These are phyloP conservation scores for Talaromyces sp. DNA, from an alignment of 2,329 filamentous ascomycete species.

Conservation along the genomic window DNA sequence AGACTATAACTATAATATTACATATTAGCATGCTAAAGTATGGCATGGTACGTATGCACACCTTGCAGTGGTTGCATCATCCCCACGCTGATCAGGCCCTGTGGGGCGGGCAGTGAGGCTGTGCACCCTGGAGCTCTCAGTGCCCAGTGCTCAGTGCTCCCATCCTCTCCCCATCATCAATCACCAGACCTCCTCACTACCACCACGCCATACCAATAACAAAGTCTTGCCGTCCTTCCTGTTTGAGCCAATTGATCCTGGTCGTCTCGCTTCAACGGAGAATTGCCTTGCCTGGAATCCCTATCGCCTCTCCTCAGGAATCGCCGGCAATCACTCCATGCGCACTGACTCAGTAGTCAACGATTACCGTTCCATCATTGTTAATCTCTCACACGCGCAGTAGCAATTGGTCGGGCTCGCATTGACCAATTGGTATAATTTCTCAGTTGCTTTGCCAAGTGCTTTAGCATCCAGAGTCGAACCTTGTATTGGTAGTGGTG, in stretches of 20 bases:
- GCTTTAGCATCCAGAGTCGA: background rate
- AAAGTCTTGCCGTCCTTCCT: background rate
- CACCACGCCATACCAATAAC: too few species aligned
- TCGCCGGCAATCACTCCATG: background rate
- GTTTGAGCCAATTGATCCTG: background rate
- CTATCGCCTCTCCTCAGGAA: background rate
- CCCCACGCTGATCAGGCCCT: background rate
- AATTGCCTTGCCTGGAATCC: too few species aligned
- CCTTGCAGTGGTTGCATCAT: background rate
- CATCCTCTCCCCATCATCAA: background rate
- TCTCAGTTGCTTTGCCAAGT: background rate
- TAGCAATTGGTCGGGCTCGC: background rate
- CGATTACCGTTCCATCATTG: background rate
- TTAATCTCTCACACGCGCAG: background rate
- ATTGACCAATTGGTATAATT: background rate
- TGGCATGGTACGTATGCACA: too few species aligned
- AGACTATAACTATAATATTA: too few species aligned
- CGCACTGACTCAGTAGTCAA: background rate
- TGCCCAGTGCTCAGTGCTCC: background rate
- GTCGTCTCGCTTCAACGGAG: background rate
- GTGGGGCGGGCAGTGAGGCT: slow-evolving; percentile 8
- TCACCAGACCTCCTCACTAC: background rate
- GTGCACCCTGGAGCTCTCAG: background rate
- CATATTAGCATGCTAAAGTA: too few species aligned
- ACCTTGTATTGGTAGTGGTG: background rate